Evolutionary conservation across 306 rosid species (phyloP), one percentile per base, ranked within the genome.

Genomic region (Ceratonia siliqua): DNA sequence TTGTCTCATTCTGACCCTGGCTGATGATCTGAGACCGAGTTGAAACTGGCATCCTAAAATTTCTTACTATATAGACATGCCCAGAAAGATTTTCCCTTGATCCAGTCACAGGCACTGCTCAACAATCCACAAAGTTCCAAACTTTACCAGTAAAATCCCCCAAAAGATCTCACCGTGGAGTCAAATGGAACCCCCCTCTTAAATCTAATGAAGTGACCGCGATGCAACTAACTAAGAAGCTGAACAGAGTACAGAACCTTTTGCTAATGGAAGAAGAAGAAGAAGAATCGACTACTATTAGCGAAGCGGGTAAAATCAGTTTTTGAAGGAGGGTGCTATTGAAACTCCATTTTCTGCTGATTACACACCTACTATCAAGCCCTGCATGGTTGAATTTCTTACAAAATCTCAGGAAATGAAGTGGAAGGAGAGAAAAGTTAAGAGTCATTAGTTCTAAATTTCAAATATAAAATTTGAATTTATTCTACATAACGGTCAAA

Each of bases 21-120:
- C 72, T 62, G 4, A 5, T 36, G 77, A 68, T 77, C 74, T 86
- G 91, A 54, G 99, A 94, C 81, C 99, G 81, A 59, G 96, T 90
- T 63, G 96, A 91, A 63, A 94, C 96, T 21, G 97, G 95, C 99
- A 94, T 94, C 89, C 32, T 84, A 6, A 7, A 5, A 13, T 58
- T 62, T 38, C 62, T 59, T 55, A 42, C 78, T 79, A 27, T 24
- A 24, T 28, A 50, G 68, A 76, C 91, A 87, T 88, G 61, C 79
- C 86, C 85, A 72, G 72, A 72, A 80, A 24, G 66, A 25, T 38
- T 49, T 72, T 43, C 20, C 14, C 9, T 74, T 6, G 65, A 71
- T 81, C 88, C 87, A 81, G 68, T 3, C 49, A 13, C 10, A 49
- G 50, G 27, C 18, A 5, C 50, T 9, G 70, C 57, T 6, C 8